Evolutionary conservation across 73 alveolate species (phyloP).

Genomic region (Paramecium tetraurelia): DNA sequence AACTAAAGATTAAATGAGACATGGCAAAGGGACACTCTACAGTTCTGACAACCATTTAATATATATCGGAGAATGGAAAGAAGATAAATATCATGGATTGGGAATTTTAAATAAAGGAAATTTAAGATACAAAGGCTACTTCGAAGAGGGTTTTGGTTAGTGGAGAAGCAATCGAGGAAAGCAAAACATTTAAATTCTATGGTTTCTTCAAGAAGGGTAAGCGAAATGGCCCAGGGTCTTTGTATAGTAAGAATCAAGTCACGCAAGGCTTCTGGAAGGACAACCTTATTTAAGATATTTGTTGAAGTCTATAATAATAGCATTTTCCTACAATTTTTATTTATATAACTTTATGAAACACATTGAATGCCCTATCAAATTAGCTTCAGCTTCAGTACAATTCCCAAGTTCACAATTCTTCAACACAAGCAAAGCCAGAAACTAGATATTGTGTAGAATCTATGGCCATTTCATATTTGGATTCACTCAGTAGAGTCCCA

Average conservation of each 20-base stretch:
- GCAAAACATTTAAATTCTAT: neutral
- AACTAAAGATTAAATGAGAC: neutral
- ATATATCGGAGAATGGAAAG: neutral
- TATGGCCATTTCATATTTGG: slow-evolving; percentile 6
- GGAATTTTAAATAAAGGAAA: neutral
- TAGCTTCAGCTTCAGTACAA: neutral
- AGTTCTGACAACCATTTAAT: neutral
- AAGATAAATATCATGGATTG: slow-evolving; percentile 11
- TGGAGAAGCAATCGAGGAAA: neutral
- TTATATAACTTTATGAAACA: neutral
- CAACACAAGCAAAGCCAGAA: neutral
- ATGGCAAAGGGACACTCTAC: slow-evolving; percentile 14
- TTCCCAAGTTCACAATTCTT: neutral
- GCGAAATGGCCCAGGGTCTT: neutral
- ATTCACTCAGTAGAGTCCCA: neutral
- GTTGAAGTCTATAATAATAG: neutral
- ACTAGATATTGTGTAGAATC: neutral
- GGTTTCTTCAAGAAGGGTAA: neutral
- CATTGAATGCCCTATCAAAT: neutral
- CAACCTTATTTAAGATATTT: neutral
- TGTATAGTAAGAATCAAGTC: neutral
- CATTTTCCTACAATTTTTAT: neutral
- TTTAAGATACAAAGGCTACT: neutral
- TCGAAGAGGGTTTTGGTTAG: neutral
- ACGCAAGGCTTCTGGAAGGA: neutral